phyloP scores from a whole-genome alignment of 768 basidiomycete genomes.

The Serendipita indica region DNA sequence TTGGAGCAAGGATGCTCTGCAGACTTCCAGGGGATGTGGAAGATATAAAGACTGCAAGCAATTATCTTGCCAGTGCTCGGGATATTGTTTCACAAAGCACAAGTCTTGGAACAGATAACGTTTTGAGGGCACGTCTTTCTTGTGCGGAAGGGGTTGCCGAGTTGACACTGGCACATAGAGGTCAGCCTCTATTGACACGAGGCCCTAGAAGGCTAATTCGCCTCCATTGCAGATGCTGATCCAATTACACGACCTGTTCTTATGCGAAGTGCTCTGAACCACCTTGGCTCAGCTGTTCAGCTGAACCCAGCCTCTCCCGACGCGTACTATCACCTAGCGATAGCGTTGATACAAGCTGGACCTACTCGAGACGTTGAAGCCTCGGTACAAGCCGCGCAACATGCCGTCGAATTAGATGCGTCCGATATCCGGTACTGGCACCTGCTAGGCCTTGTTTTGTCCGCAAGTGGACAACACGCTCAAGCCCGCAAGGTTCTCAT shows the following conservation, averaged over 20 bases:
- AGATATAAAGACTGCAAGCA: not conserved
- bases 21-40: slow-evolving; percentile 25
- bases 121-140: slow-evolving; percentile 20
- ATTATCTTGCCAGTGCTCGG: slow-evolving; percentile 27
- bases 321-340: slow-evolving; percentile 66
- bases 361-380: slow-evolving; percentile 47
- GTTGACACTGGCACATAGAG: slow-evolving; percentile 51
- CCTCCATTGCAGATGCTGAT: slow-evolving; percentile 45
- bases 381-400: slow-evolving; percentile 51
- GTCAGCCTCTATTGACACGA: slow-evolving; percentile 26
- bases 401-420: slow-evolving; percentile 52
- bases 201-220: no score
- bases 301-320: slow-evolving; percentile 20
- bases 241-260: slow-evolving; percentile 42
- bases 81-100: slow-evolving; percentile 11
- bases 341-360: slow-evolving; percentile 52
- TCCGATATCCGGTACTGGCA: slow-evolving; percentile 72
- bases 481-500: slow-evolving; percentile 66
- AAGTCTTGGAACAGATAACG: slow-evolving; percentile 10
- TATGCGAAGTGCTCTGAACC: slow-evolving; percentile 29
- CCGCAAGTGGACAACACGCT: slow-evolving; percentile 61
- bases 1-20: slow-evolving; percentile 67
- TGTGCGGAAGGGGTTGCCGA: slow-evolving; percentile 46
- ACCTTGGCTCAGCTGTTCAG: slow-evolving; percentile 21
- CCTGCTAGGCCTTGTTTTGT: slow-evolving; percentile 69